Evolutionary conservation across 306 rosid genomes (phyloP), one percentile per base, ranked within the genome.

Genomic region (Trichosanthes cucumerina): DNA sequence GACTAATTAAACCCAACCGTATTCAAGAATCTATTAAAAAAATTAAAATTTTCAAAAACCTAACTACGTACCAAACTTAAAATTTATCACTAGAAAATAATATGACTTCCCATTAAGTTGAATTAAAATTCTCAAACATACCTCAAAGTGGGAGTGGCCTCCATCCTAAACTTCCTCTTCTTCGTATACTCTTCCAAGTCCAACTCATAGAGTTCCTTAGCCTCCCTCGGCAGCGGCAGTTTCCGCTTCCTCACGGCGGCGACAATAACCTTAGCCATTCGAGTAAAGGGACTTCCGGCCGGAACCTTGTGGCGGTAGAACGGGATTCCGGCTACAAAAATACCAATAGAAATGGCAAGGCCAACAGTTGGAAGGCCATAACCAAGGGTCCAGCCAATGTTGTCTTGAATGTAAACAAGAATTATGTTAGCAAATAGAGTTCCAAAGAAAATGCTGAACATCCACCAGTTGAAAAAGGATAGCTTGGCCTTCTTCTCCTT

Each of bases 401-500:
- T 92, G 79, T 92, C 99, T 83, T 92, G 97, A 52, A 95, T 79
- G 73, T 91, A 95, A 0, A 95, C 97, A 16, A 95, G 87, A 6
- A 93, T 81, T 6, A 91, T 82, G 18, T 90, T 91, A 60, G 98
- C 96, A 78, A 95, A 87, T 50, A 92, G 77, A 3, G 93, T 96
- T 7, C 98, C 97, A 14, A 88, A 77, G 87, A 92, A 95, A 28
- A 96, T 88, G 66, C 97, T 92, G 44, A 95, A 95, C 97, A 92
- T 91, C 97, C 98, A 95, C 98, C 98, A 92, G 15, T 95, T 95
- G 89, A 95, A 95, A 86, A 95, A 95, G 0, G 97, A 95, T 0
- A 89, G 91, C 73, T 95, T 95, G 0, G 84, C 85, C n/a, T 78
- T 73, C 80, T 92, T 95, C 86, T 95, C 98, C 57, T 84, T 76